Base-by-base conservation (phyloP, 2,329 filamentous ascomycete species). In the Alternaria tenuissima region DNA sequence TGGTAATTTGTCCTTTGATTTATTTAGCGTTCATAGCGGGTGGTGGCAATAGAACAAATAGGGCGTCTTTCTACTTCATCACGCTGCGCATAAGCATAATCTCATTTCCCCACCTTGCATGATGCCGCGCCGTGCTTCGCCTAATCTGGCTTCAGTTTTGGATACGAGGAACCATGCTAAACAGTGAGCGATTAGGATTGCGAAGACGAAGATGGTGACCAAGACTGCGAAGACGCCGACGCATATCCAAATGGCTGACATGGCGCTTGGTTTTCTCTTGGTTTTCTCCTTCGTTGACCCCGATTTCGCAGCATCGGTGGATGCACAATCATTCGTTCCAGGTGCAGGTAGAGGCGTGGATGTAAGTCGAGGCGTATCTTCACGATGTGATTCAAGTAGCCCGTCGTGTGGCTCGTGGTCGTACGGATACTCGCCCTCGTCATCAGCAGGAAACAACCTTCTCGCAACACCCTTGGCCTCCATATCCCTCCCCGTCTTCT, bases 21-120 rank as follows among this genome's bases (percentile, higher is more conserved):
- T 30, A 12, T 38, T 9, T 49, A 49, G 46, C 46, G 46, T 49
- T 49, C 24, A 24, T 3, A 49, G 46, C 46, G 46, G 20, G 28
- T 30, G 9, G 0, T 30, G 28, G 28, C 4, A 5, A 30, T 30
- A 30, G 28, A 1, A 30, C 0, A 5, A 11, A 30, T 1, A 30
- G 9, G 3, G 28, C 28, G 14, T n/a, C 16, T 22, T 28, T 36
- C 14, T 34, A 2, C 30, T 24, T 4, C 46, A 2, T 44, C 32
- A 62, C 7, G 59, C 12, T 28, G 59, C 65, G 48, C 72, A 77
- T 16, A 77, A 64, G 66, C 72, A 76, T 7, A 77, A 36, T 43
- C 68, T 66, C 72, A 75, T 77, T 32, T 76, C 72, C 11, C 74
- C 71, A 3, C 72, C 66, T 36, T 62, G 63, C 36, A 73, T 24